A percentile compares a stretch with the other conserved stretches of the same genome.
Evolutionary conservation across 1,284 basidiomycete species (phyloP).

Genomic region (Rhodotorula sp.): DNA sequence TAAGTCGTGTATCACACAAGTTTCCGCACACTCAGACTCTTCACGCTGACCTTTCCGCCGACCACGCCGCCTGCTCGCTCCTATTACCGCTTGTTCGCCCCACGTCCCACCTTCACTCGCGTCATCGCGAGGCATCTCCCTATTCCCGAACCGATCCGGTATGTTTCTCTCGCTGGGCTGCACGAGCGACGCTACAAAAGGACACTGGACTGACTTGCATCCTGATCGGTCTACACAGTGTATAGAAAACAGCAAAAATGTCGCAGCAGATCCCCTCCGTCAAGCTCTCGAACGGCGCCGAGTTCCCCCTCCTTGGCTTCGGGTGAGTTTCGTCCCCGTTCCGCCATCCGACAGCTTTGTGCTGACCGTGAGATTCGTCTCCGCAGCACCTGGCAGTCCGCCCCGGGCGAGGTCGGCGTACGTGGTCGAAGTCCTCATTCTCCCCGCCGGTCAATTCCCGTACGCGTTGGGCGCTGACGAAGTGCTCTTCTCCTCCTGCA

Average conservation of each 20-base stretch:
- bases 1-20: too few relatives aligned
- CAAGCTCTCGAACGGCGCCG: constrained; percentile 23
- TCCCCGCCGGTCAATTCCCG: background rate
- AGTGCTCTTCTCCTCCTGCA: background rate
- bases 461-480: background rate
- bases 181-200: too few relatives aligned
- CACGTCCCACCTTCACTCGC: too few relatives aligned
- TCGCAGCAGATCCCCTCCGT: constrained; percentile 9
- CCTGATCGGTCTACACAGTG: too few relatives aligned
- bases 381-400: constrained; percentile 33
- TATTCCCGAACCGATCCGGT: too few relatives aligned
- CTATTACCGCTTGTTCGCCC: too few relatives aligned
- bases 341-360: background rate
- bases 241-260: constrained; percentile 5
- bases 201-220: too few relatives aligned
- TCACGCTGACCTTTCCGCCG: too few relatives aligned
- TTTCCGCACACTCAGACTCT: too few relatives aligned
- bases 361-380: background rate
- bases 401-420: constrained; percentile 20
- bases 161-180: too few relatives aligned
- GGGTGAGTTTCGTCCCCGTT: constrained; percentile 4
- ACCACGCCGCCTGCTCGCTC: too few relatives aligned
- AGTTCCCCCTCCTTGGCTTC: constrained; percentile 27
- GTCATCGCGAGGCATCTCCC: too few relatives aligned
- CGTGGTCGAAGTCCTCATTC: background rate